Base-by-base conservation (phyloP, 2,329 filamentous ascomycete genomes). In the Cryphonectria parasitica region DNA sequence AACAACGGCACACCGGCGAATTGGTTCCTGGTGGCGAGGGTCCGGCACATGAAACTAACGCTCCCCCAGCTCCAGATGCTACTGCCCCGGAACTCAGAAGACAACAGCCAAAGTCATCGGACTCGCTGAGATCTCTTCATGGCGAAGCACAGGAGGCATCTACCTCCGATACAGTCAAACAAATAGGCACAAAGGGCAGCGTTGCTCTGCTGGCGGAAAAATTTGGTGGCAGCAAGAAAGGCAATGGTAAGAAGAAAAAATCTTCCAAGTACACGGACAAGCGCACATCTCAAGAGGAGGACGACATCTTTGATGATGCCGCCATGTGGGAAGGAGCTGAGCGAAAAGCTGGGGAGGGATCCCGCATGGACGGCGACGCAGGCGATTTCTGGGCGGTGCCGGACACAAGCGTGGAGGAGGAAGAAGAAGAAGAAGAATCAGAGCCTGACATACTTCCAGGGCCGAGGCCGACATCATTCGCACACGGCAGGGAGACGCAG, bases 221-320 rank as follows among this genome's bases (percentile, higher is more conserved):
- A 69, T 79, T 80, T 72, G 78, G 77, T 28, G 77, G 75, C 31
- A 73, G 73, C 72, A 82, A 79, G 70, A 79, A 79, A 70, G 78
- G 75, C 56, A 80, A 79, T 71, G 77, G 73, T 58, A 80, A 78
- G 72, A 80, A 81, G 68, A 79, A 81, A 65, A 78, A 77, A 71
- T 76, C 79, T 61, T 80, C 80, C 72, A 80, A 80, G 76, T 77
- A 77, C 63, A 76, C 81, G 71, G 83, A 84, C 73, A 81, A 81
- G 72, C 78, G 80, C 72, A 75, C 78, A 49, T 69, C 78, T 17
- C 76, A 76, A 63, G 80, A 81, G 64, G 80, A 81, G 19, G 82
- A 85, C 61, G 82, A 85, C 73, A 75, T 83, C 41, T 83, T 84
- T 75, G 82, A 86, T 72, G 81, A 85, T 73, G 77, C 81, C 66